phyloP scores from a whole-genome alignment of 768 basidiomycete genomes.

The Suillus hirtellus region DNA sequence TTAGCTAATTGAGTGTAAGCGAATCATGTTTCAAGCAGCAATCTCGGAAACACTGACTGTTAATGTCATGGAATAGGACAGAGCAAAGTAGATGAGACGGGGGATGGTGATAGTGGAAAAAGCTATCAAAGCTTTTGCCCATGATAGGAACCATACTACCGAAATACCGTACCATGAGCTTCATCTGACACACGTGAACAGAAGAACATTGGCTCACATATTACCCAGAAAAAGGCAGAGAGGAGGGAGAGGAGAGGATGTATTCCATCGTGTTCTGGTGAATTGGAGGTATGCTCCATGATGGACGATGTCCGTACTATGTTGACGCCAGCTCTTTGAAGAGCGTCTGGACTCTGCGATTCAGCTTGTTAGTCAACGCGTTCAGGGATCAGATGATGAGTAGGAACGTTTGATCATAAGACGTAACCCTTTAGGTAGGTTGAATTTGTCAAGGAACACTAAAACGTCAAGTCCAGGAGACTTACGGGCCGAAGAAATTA shows the following conservation, averaged over 20 bases:
- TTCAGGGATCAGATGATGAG: not conserved
- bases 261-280: constrained; percentile 36
- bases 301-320: constrained; percentile 7
- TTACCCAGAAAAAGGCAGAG: constrained; percentile 83
- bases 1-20: constrained; percentile 53
- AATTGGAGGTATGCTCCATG: constrained; percentile 26
- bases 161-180: constrained; percentile 6
- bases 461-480: not conserved
- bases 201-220: constrained; percentile 51
- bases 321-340: too few relatives aligned
- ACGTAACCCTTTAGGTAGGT: constrained; percentile 8
- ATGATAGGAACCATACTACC: constrained; percentile 80
- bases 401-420: not conserved
- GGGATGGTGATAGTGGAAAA: constrained; percentile 86
- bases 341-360: not conserved
- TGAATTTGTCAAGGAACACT: constrained; percentile 8
- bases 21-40: constrained; percentile 3
- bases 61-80: constrained; percentile 88
- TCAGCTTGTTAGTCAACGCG: constrained; percentile 1
- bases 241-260: constrained; percentile 78
- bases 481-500: constrained; percentile 1
- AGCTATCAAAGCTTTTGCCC: constrained; percentile 69
- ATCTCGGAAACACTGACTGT: constrained; percentile 51
- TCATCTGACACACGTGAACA: constrained; percentile 13
- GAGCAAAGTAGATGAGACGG: constrained; percentile 68